Evolutionary conservation across 495 filamentous ascomycete genomes (phyloP), one percentile per base, ranked within the genome.

Genomic region (Acidomyces sp.): DNA sequence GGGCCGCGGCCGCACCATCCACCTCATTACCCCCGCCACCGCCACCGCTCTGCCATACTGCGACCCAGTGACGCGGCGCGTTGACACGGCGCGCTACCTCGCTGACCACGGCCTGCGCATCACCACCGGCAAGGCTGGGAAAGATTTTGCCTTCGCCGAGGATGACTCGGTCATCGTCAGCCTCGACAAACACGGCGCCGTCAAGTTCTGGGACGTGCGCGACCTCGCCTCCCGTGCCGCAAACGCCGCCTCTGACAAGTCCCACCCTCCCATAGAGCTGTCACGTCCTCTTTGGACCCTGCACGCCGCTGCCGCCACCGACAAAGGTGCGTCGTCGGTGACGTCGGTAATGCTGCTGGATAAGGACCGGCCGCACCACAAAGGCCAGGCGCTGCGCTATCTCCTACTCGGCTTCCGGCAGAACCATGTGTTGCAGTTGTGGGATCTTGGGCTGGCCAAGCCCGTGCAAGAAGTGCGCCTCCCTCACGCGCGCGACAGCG

Each of bases 361-460:
- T 61, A 96, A 96, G 67, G 74, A 81, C 57, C 79, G 85, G 13
- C 83, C 90, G 20, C 93, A 87, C 57, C 71, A 75, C 57, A 90
- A 83, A 60, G 80, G 80, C 23, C 77, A 78, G 55, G 86, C 92
- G 13, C 63, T 92, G 43, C 73, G 92, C 44, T 99, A 96, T 63
- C 76, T 96, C 61, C 73, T 99, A 43, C 87, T 99, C 36, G 92
- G 92, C 45, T 81, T 95, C 70, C 96, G 95, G 65, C 92, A 96
- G 59, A 99, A 99, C 59, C 92, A 99, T 64, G 90, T 86, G 34
- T 77, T 99, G 45, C 92, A 99, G 66, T 72, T 99, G 41, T 99
- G 92, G 92, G 92, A 99, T 71, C 81, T 99, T 59, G 83, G 82
- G 41, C 75, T 99, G 4, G 77, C 77, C 40, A 94, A 92, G 64